Evolutionary conservation across 2,329 filamentous ascomycete species (phyloP).

Genomic region (Colletotrichum sp.): DNA sequence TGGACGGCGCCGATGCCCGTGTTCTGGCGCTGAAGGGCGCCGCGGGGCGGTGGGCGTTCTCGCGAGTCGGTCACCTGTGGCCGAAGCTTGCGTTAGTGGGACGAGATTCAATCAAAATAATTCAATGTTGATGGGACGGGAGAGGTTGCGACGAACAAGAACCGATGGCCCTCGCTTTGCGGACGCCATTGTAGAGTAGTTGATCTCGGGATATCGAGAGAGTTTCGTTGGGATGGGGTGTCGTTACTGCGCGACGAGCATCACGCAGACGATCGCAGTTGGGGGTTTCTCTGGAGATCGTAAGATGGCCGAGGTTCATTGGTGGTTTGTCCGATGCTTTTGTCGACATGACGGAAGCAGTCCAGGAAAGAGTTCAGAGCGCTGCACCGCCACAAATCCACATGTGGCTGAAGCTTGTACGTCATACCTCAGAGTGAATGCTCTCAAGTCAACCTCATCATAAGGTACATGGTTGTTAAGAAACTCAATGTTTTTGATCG

Average conservation of each 20-base stretch:
- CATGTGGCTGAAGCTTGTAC: conserved; percentile 6
- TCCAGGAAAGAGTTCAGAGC: conserved; percentile 9
- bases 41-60: conserved; percentile 37
- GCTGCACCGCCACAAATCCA: conserved; percentile 8
- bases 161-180: conserved; percentile 65
- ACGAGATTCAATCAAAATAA: background rate
- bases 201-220: background rate
- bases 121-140: background rate
- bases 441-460: background rate
- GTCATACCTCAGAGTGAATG: background rate
- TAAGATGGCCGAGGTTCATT: background rate
- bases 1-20: conserved; percentile 30
- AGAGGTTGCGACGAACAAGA: conserved; percentile 48
- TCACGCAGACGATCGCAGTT: background rate
- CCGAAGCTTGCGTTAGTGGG: conserved; percentile 23
- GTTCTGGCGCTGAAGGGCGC: conserved; percentile 37
- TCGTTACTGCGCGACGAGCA: background rate
- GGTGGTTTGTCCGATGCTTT: background rate
- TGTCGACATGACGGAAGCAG: conserved; percentile 12
- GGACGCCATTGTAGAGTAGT: conserved; percentile 41
- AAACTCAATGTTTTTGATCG: background rate
- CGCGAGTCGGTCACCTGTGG: conserved; percentile 42
- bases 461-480: rapidly evolving
- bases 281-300: background rate
- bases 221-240: background rate